Base-by-base conservation (phyloP, 805 yeast species). In the Priceomyces castillae region DNA sequence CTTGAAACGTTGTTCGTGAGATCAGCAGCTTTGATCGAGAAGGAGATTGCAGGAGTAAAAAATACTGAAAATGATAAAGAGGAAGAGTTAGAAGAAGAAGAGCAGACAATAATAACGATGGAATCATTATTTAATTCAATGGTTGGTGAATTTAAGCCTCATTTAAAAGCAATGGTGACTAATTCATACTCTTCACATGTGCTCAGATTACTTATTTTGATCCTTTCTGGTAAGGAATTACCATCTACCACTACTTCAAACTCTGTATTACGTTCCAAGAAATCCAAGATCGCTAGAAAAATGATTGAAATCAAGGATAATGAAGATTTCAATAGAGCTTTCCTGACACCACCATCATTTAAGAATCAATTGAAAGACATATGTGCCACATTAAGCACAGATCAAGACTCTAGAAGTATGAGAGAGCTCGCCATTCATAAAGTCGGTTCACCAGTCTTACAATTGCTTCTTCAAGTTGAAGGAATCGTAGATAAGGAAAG, bases 131-230 rank as follows among this genome's bases (percentile, higher is more conserved):
- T 89, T 51, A 57, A 80, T 37, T 74, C 74, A 41, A 79, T 87
- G 80, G 59, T 86, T 22, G 73, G 77, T 39, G 96, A 87, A 59
- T 61, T 86, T 36, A 74, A 77, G 46, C 84, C 89, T 1, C 71
- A 78, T 48, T 51, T 84, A 43, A 67, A 66, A 39, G 67, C 73
- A 2, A 77, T 92, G 83, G 71, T 85, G 20, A 61, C 65, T 7
- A 90, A 92, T 54, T 86, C 80, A 53, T 92, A 92, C 58, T 92
- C 92, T 0, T 86, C 98, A 0, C 99, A 92, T 64, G 89, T 86
- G 6, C 65, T 94, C 41, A 76, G 97, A 57, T 67, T 89, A 22
- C 51, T 88, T 6, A 66, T 94, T 23, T 67, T 90, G 41, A 76
- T 90, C 11, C 62, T 89, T 26, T 73, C 94, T 2, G 97, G 96